Conservation (phyloP, 2,329 filamentous ascomycete species). For the Nigrospora osmanthi region DNA sequence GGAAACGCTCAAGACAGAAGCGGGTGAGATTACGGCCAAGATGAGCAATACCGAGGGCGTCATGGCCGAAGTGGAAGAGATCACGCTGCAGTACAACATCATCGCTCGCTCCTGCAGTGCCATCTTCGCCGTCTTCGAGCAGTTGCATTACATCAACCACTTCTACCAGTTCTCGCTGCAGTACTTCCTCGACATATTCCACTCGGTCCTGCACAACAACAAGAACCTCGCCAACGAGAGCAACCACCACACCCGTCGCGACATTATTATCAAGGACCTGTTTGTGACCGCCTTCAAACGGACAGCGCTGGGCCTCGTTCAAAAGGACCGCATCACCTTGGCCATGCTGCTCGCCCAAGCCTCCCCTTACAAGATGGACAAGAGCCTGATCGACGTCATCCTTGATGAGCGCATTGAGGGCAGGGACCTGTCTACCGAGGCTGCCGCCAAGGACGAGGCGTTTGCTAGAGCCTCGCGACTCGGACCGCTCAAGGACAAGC, state of each 20-base stretch:
- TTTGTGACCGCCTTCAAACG: conserved; percentile 89
- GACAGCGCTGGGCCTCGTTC: conserved; percentile 85
- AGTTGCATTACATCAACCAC: conserved; percentile 96
- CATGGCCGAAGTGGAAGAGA: conserved; percentile 95
- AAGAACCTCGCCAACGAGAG: conserved; percentile 62
- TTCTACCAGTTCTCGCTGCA: conserved; percentile 99
- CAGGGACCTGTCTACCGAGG: conserved; percentile 67
- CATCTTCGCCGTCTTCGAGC: conserved; percentile 93
- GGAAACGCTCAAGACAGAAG: conserved; percentile 96
- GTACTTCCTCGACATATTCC: conserved; percentile 97
- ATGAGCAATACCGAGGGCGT: conserved; percentile 95
- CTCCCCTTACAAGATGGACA: conserved; percentile 94
- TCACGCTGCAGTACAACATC: conserved; percentile 88
- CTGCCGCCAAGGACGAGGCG: conserved; percentile 56
- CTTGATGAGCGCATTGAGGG: conserved; percentile 72
- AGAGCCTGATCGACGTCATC: conserved; percentile 76
- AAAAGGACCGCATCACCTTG: conserved; percentile 89
- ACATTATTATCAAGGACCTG: conserved; percentile 84
- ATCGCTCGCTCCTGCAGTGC: conserved; percentile 94
- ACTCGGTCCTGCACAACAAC: conserved; percentile 78
- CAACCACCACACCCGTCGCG: conserved; percentile 71
- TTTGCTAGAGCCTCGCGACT: conserved; percentile 63
- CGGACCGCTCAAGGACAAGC: conserved; percentile 61
- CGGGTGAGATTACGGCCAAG: conserved; percentile 91
- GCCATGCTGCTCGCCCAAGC: conserved; percentile 94